These are phyloP conservation scores for Metschnikowia shivogae DNA, from an alignment of 805 yeast species.

Conservation along the genomic window DNA sequence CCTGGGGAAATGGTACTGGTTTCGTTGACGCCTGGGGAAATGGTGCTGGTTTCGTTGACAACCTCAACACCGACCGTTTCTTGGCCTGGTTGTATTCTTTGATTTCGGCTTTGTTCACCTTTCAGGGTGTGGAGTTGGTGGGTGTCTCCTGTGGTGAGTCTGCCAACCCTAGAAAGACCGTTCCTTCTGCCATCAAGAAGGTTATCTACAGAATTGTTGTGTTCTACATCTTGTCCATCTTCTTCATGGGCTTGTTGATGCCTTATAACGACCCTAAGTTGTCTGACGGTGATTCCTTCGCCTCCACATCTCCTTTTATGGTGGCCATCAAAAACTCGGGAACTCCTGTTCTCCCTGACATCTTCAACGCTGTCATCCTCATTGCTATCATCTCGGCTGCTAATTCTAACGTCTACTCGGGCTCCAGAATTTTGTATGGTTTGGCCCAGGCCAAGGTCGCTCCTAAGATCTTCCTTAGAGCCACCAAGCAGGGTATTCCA, in stretches of 20 bases:
- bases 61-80: slow-evolving; percentile 53
- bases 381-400: slow-evolving; percentile 73
- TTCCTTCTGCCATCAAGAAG: slow-evolving; percentile 68
- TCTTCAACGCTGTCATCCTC: slow-evolving; percentile 68
- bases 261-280: slow-evolving; percentile 63
- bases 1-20: slow-evolving; percentile 64
- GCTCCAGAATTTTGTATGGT: slow-evolving; percentile 65
- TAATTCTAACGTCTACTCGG: slow-evolving; percentile 69
- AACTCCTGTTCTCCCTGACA: slow-evolving; percentile 57
- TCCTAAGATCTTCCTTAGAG: slow-evolving; percentile 46
- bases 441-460: slow-evolving; percentile 58
- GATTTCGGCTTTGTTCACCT: slow-evolving; percentile 74
- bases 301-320: slow-evolving; percentile 64
- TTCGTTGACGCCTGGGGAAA: slow-evolving; percentile 58
- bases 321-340: slow-evolving; percentile 69
- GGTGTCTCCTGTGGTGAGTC: slow-evolving; percentile 77
- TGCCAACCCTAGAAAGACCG: slow-evolving; percentile 61
- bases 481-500: slow-evolving; percentile 61
- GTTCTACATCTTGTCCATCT: slow-evolving; percentile 61
- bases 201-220: slow-evolving; percentile 62
- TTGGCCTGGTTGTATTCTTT: slow-evolving; percentile 68
- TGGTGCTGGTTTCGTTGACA: slow-evolving; percentile 46
- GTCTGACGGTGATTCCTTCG: slow-evolving; percentile 21
- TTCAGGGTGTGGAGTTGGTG: slow-evolving; percentile 73
- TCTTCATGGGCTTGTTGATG: slow-evolving; percentile 67